Percentiles rank a stretch among this genome's conserved stretches.
Conservation (phyloP, 148 eudicot genomes). For the Vaccinium macrocarpon region DNA sequence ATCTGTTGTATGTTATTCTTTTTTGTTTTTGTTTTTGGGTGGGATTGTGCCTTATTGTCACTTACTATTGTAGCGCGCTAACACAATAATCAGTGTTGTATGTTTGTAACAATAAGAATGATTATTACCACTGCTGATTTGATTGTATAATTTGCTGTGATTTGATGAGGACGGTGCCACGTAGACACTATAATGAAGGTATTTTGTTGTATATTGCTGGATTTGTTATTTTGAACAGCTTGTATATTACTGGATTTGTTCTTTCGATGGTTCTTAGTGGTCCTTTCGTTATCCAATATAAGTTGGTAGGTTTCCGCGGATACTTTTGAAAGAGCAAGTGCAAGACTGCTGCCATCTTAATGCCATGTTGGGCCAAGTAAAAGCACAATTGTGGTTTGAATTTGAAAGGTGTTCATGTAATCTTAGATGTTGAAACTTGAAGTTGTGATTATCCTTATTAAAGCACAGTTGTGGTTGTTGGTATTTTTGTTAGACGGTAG, state of each 20-base stretch:
- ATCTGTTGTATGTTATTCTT: constrained; percentile 2
- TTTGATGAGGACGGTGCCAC: not conserved
- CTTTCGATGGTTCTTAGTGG: not conserved
- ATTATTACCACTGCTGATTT: not conserved
- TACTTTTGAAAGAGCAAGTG: not conserved
- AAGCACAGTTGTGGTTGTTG: not conserved
- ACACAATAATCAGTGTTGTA: not conserved
- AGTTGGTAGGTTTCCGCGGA: not conserved
- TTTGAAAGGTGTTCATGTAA: not conserved
- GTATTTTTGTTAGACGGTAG: too few relatives aligned
- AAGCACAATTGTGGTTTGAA: not conserved
- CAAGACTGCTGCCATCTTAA: not conserved
- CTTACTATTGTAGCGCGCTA: not conserved
- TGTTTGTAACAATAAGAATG: not conserved
- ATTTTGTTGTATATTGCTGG: not conserved
- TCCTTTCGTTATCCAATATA: not conserved
- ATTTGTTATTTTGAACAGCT: not conserved
- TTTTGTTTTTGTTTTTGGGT: not conserved
- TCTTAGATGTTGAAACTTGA: not conserved
- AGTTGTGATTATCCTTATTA: not conserved
- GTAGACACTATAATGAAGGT: not conserved
- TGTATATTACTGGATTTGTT: not conserved
- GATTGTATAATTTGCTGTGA: not conserved
- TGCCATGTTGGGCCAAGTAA: not conserved
- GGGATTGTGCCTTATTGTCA: not conserved